Percentiles rank a stretch among this genome's conserved stretches.
These are phyloP conservation scores for Karstenula rhodostoma DNA, from an alignment of 2,329 filamentous ascomycete genomes.

Conservation along the genomic window DNA sequence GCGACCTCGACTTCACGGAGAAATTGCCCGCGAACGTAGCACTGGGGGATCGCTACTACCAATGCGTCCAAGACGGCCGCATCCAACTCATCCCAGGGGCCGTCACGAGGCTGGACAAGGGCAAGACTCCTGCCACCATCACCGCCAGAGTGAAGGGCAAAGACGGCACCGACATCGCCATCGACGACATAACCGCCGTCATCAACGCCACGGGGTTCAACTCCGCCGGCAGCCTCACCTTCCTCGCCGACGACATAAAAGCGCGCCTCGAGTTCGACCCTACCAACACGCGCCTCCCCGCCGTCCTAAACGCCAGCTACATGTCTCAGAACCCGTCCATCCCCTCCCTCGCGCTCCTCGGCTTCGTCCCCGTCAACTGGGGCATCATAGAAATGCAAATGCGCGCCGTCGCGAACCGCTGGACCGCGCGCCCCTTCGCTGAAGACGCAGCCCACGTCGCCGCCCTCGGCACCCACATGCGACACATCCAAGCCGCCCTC, in stretches of 20 bases:
- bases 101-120: slow-evolving; percentile 23
- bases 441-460: slow-evolving; percentile 22
- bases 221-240: slow-evolving; percentile 66
- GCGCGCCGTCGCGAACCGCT: slow-evolving; percentile 63
- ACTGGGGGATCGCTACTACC: slow-evolving; percentile 72
- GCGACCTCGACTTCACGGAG: slow-evolving; percentile 35
- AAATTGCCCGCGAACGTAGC: slow-evolving; percentile 67
- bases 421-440: slow-evolving; percentile 25
- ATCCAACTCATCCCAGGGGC: slow-evolving; percentile 40
- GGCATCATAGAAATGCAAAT: slow-evolving; percentile 86
- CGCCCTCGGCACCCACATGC: slow-evolving; percentile 43
- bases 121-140: not conserved
- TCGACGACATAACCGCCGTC: slow-evolving; percentile 69
- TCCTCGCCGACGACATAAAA: slow-evolving; percentile 65
- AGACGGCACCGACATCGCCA: slow-evolving; percentile 10
- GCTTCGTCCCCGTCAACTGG: slow-evolving; percentile 82
- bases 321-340: slow-evolving; percentile 63
- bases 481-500: slow-evolving; percentile 28
- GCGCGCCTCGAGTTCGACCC: slow-evolving; percentile 64
- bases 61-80: slow-evolving; percentile 71
- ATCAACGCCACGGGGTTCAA: slow-evolving; percentile 77
- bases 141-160: slow-evolving; percentile 3
- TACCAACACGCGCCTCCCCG: slow-evolving; percentile 51
- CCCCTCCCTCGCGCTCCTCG: slow-evolving; percentile 74
- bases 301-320: slow-evolving; percentile 55